Percentiles rank a stretch among this genome's conserved stretches.
Evolutionary conservation across 228 moss, liverwort and hornwort species (phyloP).

Genomic region (Sphagnum magellanicum): DNA sequence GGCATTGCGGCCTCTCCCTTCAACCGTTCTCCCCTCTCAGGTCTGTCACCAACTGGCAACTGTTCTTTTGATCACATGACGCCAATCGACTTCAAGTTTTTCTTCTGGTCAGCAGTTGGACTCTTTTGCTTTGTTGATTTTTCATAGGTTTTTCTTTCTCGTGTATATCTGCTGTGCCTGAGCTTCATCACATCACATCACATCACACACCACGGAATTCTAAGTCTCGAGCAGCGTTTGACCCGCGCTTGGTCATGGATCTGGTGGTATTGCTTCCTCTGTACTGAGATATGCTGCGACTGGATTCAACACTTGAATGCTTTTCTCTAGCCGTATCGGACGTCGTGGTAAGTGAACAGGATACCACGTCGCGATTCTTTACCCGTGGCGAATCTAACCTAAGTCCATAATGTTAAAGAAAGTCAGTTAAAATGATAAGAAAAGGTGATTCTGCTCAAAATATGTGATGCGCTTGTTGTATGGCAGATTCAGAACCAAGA

Average conservation of each 20-base stretch:
- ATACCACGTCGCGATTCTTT: neutral
- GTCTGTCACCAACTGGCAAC: neutral
- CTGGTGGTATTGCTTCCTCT: too few species aligned
- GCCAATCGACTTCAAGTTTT: neutral
- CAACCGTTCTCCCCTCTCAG: neutral
- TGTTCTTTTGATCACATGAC: neutral
- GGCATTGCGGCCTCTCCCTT: neutral
- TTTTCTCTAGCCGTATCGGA: neutral
- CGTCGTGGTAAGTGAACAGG: neutral
- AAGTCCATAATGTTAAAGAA: neutral
- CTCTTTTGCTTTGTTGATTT: neutral
- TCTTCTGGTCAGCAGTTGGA: neutral
- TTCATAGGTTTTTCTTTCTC: neutral
- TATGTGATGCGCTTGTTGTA: slow-evolving; percentile 5
- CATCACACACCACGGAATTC: neutral
- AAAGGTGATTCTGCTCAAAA: neutral
- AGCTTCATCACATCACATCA: neutral
- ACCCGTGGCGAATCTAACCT: neutral
- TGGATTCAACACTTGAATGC: neutral
- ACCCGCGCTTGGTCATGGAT: too few species aligned
- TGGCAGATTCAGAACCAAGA: slow-evolving; percentile 45
- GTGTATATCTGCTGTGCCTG: neutral
- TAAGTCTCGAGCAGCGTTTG: too few species aligned
- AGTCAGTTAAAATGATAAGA: neutral
- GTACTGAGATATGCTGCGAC: neutral